Conservation (phyloP, 495 filamentous ascomycete genomes). For the Zalerion maritima region DNA sequence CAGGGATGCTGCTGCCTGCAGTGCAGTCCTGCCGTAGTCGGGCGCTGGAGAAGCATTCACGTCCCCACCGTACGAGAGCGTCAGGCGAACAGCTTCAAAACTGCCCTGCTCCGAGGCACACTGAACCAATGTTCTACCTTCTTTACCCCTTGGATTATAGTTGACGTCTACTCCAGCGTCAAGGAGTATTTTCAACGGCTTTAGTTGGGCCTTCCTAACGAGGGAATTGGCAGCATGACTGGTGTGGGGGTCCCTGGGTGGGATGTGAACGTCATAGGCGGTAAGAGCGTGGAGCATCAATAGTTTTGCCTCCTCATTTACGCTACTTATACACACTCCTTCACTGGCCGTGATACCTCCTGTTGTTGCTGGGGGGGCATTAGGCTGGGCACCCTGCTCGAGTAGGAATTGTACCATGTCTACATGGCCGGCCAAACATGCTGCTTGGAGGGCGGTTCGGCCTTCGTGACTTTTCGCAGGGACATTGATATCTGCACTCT, state of each 20-base stretch:
- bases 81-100: conserved; percentile 6
- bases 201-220: too few relatives aligned
- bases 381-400: conserved; percentile 15
- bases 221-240: too few relatives aligned
- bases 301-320: too few relatives aligned
- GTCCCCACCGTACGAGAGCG: conserved; percentile 11
- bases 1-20: conserved; percentile 19
- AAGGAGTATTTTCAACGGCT: too few relatives aligned
- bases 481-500: conserved; percentile 18
- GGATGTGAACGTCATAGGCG: too few relatives aligned
- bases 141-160: conserved; percentile 2
- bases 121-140: conserved; percentile 15
- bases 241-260: too few relatives aligned
- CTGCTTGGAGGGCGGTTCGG: conserved; percentile 17
- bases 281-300: too few relatives aligned
- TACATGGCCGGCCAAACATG: conserved; percentile 11
- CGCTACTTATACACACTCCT: too few relatives aligned
- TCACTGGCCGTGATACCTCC: conserved; percentile 13
- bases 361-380: conserved; percentile 8
- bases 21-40: conserved; percentile 16
- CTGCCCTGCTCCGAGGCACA: conserved; percentile 14
- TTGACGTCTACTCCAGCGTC: too few relatives aligned
- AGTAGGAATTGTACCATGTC: conserved; percentile 11
- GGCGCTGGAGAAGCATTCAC: conserved; percentile 9
- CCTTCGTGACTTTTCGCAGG: conserved; percentile 7